Evolutionary conservation across 495 filamentous ascomycete genomes (phyloP).

Genomic region (Daldinia concentrica): DNA sequence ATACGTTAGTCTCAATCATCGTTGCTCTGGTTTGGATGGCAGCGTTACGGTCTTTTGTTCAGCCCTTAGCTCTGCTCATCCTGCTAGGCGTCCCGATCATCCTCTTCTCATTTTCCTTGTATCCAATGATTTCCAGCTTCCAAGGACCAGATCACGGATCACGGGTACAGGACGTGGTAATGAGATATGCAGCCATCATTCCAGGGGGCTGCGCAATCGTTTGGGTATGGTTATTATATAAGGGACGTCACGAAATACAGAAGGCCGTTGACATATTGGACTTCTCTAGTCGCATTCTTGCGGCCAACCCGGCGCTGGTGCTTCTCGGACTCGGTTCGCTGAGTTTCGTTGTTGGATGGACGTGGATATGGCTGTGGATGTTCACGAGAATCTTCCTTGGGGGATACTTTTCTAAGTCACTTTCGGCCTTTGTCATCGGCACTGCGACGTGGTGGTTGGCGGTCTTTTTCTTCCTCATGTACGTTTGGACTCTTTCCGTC

Average conservation of each 20-base stretch:
- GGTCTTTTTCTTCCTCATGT: constrained; percentile 88
- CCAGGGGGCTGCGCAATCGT: constrained; percentile 76
- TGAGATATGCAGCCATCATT: constrained; percentile 85
- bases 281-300: constrained; percentile 87
- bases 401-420: constrained; percentile 71
- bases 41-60: constrained; percentile 83
- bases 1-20: constrained; percentile 87
- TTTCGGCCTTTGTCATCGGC: constrained; percentile 77
- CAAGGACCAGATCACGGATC: constrained; percentile 73
- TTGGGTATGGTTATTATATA: constrained; percentile 84
- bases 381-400: constrained; percentile 94
- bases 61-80: constrained; percentile 78
- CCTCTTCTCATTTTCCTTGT: constrained; percentile 85
- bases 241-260: constrained; percentile 78
- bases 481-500: constrained; percentile 91
- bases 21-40: constrained; percentile 93
- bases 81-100: constrained; percentile 85
- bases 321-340: constrained; percentile 81
- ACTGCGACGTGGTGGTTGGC: constrained; percentile 91
- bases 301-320: constrained; percentile 84
- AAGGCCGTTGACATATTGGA: constrained; percentile 88
- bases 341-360: constrained; percentile 81
- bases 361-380: constrained; percentile 96
- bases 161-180: constrained; percentile 83
- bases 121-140: constrained; percentile 91